Evolutionary conservation across 768 basidiomycete species (phyloP).

Genomic region (Suillus variegatus): DNA sequence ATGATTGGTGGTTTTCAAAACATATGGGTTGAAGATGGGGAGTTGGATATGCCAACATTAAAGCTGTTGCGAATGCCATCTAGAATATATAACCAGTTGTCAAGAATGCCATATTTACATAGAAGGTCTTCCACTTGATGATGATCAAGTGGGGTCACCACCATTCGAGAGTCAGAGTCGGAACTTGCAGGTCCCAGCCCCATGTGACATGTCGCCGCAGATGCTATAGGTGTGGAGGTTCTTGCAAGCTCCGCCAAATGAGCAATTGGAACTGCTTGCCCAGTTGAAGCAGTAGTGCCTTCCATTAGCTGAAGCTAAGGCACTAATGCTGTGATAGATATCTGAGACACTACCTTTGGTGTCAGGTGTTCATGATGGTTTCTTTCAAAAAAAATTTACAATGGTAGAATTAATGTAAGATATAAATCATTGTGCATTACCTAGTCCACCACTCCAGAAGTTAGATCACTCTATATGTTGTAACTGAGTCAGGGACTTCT

Average conservation of each 20-base stretch:
- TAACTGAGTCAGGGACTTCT: too few relatives aligned
- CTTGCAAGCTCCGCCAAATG: background rate
- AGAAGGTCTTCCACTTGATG: conserved; percentile 15
- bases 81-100: conserved; percentile 30
- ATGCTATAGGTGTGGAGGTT: conserved; percentile 32
- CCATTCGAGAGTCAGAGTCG: conserved; percentile 31
- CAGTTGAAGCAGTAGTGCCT: background rate
- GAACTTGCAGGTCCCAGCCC: conserved; percentile 27
- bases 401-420: too few relatives aligned
- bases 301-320: background rate
- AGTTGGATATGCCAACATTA: too few relatives aligned
- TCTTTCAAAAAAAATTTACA: too few relatives aligned
- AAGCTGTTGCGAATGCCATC: conserved; percentile 30
- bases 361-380: too few relatives aligned
- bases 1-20: too few relatives aligned
- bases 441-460: too few relatives aligned
- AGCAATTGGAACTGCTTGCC: background rate
- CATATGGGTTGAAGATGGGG: too few relatives aligned
- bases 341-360: too few relatives aligned
- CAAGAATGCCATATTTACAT: conserved; percentile 13
- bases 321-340: too few relatives aligned
- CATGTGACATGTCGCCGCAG: conserved; percentile 28
- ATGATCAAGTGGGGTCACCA: conserved; percentile 32
- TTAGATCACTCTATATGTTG: too few relatives aligned
- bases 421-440: too few relatives aligned